phyloP scores from a whole-genome alignment of 805 yeast genomes.

The Saturnispora diversa region DNA sequence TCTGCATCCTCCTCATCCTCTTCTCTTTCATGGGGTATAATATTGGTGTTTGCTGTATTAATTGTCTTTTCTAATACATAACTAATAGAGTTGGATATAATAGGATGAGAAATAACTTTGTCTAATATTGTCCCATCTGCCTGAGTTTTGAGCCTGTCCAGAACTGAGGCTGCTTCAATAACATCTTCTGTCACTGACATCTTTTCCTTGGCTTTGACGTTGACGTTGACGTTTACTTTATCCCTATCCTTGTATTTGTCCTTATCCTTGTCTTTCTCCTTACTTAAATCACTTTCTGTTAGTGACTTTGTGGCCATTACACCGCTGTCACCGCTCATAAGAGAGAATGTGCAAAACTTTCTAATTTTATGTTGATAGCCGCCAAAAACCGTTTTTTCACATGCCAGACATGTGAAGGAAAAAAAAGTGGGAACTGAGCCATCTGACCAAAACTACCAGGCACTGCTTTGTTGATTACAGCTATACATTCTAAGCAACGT shows the following conservation, averaged over 20 bases:
- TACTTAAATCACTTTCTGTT: not conserved
- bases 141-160: not conserved
- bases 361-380: no score
- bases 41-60: conserved; percentile 23
- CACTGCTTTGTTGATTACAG: no score
- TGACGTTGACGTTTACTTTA: not conserved
- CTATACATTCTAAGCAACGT: no score
- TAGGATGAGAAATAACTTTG: conserved; percentile 31
- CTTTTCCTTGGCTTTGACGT: not conserved
- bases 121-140: conserved; percentile 25
- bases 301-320: no score
- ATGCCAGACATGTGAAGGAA: no score
- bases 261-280: not conserved
- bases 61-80: conserved; percentile 32
- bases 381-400: no score
- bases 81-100: conserved; percentile 30
- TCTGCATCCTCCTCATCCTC: no score
- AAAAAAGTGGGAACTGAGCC: no score
- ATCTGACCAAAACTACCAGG: no score
- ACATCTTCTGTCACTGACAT: not conserved
- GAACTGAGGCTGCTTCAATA: conserved; percentile 3
- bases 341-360: no score
- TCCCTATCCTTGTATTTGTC: not conserved
- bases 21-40: conserved; percentile 8
- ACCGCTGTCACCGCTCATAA: no score